Evolutionary conservation across 108 stramenopile genomes (phyloP).

Genomic region (Nannochloropsis granulata): DNA sequence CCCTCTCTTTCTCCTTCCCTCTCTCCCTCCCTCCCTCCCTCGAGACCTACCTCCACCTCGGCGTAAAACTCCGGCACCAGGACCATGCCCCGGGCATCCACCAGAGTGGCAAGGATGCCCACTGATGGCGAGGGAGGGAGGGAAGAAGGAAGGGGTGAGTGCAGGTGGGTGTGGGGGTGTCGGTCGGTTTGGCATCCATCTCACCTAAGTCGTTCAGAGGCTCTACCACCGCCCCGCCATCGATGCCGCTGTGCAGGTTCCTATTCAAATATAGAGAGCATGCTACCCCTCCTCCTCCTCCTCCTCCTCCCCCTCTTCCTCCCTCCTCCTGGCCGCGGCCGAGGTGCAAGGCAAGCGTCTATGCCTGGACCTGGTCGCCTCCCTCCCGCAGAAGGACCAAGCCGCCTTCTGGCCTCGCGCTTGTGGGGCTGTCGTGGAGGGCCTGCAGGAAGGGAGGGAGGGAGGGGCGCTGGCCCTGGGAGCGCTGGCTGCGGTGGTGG

Average conservation of each 20-base stretch:
- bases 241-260: not conserved
- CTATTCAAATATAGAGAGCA: no score
- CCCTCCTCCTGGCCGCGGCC: not conserved
- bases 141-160: no score
- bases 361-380: not conserved
- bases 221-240: not conserved
- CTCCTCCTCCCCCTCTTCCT: not conserved
- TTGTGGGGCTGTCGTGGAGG: not conserved
- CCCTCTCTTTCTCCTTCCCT: not conserved
- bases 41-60: not conserved
- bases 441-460: not conserved
- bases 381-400: not conserved
- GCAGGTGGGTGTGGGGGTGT: no score
- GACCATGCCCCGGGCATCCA: not conserved
- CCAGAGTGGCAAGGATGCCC: not conserved
- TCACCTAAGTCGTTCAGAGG: not conserved
- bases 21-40: not conserved
- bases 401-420: not conserved
- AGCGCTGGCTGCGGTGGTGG: not conserved
- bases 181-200: not conserved
- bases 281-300: not conserved
- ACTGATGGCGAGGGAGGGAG: not conserved
- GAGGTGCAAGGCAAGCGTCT: not conserved
- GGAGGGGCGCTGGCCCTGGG: not conserved
- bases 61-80: not conserved